A percentile compares a stretch with the other conserved stretches of the same genome.
These are phyloP conservation scores for Pharus latifolius DNA, from an alignment of 176 grass and related monocot genomes.

Conservation along the genomic window DNA sequence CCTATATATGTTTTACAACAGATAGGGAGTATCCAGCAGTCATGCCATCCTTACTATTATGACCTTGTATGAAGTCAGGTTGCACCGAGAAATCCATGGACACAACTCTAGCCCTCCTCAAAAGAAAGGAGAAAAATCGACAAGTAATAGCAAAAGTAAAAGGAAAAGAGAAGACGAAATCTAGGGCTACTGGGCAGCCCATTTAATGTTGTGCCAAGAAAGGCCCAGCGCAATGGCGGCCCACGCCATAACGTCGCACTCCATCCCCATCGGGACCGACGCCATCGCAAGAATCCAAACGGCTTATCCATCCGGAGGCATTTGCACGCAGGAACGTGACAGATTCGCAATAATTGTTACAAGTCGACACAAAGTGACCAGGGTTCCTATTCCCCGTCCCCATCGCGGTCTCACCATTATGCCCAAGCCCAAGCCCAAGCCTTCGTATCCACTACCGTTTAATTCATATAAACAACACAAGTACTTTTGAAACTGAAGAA, in stretches of 20 bases:
- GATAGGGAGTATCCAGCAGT: too few species aligned
- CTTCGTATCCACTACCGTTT: neutral
- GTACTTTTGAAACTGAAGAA: neutral
- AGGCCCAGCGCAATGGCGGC: too few species aligned
- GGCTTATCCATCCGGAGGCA: neutral
- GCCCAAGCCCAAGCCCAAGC: neutral
- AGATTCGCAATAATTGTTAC: slow-evolving; percentile 45
- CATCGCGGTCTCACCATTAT: neutral
- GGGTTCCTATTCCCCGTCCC: slow-evolving; percentile 28
- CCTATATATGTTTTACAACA: too few species aligned
- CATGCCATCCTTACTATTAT: too few species aligned
- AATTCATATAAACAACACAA: neutral
- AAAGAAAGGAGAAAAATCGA: too few species aligned
- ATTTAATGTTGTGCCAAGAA: too few species aligned
- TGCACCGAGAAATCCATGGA: too few species aligned
- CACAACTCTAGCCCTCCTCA: too few species aligned
- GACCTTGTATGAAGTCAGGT: too few species aligned
- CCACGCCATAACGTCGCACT: too few species aligned
- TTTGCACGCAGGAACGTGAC: slow-evolving; percentile 14
- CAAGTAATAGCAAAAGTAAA: neutral
- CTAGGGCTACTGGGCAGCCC: too few species aligned
- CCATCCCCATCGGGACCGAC: neutral
- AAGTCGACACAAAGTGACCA: slow-evolving; percentile 59
- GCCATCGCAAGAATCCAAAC: neutral
- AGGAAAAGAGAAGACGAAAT: neutral